Evolutionary conservation across 257 asterid genomes (phyloP).

Genomic region (Capsicum baccatum): DNA sequence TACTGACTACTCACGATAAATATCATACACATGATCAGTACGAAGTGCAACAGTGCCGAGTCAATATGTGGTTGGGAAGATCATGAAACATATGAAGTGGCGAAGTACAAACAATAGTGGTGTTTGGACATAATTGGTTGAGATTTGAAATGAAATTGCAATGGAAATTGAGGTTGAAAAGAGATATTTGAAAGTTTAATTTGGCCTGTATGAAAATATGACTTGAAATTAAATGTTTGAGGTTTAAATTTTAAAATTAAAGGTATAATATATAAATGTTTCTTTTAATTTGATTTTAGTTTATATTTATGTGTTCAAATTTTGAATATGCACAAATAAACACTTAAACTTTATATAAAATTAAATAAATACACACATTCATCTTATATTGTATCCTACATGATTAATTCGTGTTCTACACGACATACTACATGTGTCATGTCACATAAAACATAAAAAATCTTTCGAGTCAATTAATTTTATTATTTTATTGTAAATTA

Average conservation of each 20-base stretch:
- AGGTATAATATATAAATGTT: too few species aligned
- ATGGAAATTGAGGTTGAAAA: neutral
- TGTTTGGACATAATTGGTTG: neutral
- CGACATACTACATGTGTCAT: too few species aligned
- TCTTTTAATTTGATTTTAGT: too few species aligned
- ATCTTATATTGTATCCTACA: too few species aligned
- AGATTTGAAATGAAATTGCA: neutral
- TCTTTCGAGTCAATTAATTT: too few species aligned
- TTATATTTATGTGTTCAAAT: too few species aligned
- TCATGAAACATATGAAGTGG: neutral
- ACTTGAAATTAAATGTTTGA: neutral
- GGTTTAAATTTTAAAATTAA: neutral
- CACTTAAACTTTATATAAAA: too few species aligned
- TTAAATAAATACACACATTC: too few species aligned
- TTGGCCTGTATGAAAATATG: neutral
- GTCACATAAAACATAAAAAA: too few species aligned
- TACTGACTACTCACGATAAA: neutral
- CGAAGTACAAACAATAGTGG: neutral
- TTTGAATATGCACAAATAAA: too few species aligned
- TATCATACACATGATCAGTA: neutral
- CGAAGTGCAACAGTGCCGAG: neutral
- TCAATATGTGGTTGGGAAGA: neutral
- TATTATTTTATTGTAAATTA: too few species aligned
- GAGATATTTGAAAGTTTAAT: neutral
- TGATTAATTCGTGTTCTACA: too few species aligned